These are phyloP conservation scores for Scheffersomyces titani DNA, from an alignment of 1,139 yeast species.

Conservation along the genomic window DNA sequence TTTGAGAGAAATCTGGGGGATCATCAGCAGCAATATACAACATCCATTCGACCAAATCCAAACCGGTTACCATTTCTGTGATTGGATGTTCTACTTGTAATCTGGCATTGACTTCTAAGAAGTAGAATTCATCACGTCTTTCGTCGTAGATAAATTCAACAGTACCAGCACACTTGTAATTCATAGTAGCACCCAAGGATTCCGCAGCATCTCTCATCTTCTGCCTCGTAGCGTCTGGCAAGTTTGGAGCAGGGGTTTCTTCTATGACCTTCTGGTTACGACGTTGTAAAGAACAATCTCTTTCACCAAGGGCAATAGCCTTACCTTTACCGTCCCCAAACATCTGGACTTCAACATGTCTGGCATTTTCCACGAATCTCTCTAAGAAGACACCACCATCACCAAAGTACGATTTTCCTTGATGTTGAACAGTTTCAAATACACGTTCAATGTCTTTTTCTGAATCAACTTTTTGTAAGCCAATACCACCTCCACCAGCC, in stretches of 20 bases:
- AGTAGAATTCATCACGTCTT: constrained; percentile 82
- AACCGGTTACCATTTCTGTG: constrained; percentile 91
- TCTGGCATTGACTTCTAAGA: constrained; percentile 94
- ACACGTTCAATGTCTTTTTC: constrained; percentile 79
- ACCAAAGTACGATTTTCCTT: constrained; percentile 89
- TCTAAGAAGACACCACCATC: constrained; percentile 95
- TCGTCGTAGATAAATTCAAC: constrained; percentile 94
- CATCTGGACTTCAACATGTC: constrained; percentile 96
- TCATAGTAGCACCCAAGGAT: constrained; percentile 73
- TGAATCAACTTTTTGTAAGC: constrained; percentile 87
- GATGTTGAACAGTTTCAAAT: constrained; percentile 88
- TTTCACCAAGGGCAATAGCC: constrained; percentile 92
- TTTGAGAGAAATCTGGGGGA: constrained; percentile 72
- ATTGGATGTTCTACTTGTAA: constrained; percentile 97
- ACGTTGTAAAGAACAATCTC: constrained; percentile 97
- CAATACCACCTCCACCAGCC: constrained; percentile 99
- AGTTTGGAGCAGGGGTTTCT: constrained; percentile 96
- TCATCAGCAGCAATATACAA: constrained; percentile 83
- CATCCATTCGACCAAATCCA: constrained; percentile 98
- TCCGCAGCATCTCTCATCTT: constrained; percentile 85
- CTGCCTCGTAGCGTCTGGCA: constrained; percentile 75
- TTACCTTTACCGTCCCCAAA: constrained; percentile 93
- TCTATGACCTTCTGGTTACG: constrained; percentile 95
- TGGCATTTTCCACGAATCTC: constrained; percentile 87
- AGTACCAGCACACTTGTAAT: constrained; percentile 95